Percentiles rank a stretch among this genome's conserved stretches.
phyloP scores from a whole-genome alignment of 73 alveolate genomes.

The Uronychia binucleata region DNA sequence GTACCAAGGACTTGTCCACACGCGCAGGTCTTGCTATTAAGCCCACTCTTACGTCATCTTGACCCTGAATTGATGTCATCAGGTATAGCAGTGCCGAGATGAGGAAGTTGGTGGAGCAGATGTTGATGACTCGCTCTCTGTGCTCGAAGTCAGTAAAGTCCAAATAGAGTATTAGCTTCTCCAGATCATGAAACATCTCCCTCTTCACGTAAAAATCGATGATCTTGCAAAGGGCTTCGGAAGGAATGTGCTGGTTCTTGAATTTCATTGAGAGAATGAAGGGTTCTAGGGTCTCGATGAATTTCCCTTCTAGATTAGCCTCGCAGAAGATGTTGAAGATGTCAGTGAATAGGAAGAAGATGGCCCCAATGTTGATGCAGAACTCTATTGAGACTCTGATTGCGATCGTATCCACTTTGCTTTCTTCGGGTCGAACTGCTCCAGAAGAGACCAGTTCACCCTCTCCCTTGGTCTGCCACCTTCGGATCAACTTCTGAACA shows the following conservation, averaged over 20 bases:
- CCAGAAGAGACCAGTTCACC: too few relatives aligned
- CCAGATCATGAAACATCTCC: conserved; percentile 25
- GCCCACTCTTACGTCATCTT: conserved; percentile 45
- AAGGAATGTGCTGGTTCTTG: conserved; percentile 33
- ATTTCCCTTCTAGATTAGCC: conserved; percentile 44
- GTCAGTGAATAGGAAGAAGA: conserved; percentile 40
- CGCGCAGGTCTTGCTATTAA: conserved; percentile 18
- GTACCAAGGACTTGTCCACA: conserved; percentile 3
- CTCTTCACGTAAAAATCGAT: conserved; percentile 26
- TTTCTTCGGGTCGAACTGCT: neutral
- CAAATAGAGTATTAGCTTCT: conserved; percentile 25
- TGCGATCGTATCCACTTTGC: conserved; percentile 49
- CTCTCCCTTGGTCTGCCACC: conserved; percentile 5
- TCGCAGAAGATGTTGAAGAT: conserved; percentile 50
- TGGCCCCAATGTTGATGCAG: conserved; percentile 37
- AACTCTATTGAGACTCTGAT: conserved; percentile 63
- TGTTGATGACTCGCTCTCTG: conserved; percentile 33
- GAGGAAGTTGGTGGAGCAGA: conserved; percentile 35
- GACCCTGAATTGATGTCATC: conserved; percentile 22
- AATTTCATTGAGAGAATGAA: conserved; percentile 48
- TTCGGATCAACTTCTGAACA: neutral
- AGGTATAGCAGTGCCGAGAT: conserved; percentile 37
- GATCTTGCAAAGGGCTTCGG: conserved; percentile 18
- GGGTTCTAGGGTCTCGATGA: conserved; percentile 60
- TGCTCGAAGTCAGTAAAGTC: conserved; percentile 24